These are phyloP conservation scores for Claviceps pazoutovae DNA, from an alignment of 2,329 filamentous ascomycete genomes.

Conservation along the genomic window DNA sequence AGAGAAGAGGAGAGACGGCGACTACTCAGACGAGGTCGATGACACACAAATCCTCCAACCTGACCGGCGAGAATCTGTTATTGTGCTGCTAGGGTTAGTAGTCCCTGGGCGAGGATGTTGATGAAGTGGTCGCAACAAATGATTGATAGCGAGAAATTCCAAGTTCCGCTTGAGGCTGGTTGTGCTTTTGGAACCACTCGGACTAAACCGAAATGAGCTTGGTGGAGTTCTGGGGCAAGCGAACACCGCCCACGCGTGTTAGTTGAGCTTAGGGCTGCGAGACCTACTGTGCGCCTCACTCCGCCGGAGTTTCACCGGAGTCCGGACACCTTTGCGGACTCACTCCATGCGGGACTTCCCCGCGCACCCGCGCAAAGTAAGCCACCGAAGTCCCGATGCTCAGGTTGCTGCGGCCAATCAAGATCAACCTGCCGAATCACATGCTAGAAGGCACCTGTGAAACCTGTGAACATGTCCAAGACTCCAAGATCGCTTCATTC, in stretches of 20 bases:
- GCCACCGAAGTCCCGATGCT: background rate
- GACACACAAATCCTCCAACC: slow-evolving; percentile 24
- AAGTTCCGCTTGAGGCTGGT: slow-evolving; percentile 24
- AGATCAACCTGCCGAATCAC: background rate
- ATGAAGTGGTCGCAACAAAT: slow-evolving; percentile 26
- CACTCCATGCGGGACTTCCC: background rate
- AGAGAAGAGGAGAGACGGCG: slow-evolving; percentile 17
- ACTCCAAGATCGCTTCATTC: too few relatives aligned
- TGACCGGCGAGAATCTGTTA: slow-evolving; percentile 24
- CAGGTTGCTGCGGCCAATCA: background rate
- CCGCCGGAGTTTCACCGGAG: slow-evolving; percentile 18
- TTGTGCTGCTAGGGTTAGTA: slow-evolving; percentile 29
- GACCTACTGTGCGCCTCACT: slow-evolving; percentile 18
- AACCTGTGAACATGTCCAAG: too few relatives aligned
- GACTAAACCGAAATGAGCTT: slow-evolving; percentile 21
- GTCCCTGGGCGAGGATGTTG: slow-evolving; percentile 22
- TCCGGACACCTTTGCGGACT: background rate
- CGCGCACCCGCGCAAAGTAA: too few relatives aligned
- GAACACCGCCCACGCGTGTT: slow-evolving; percentile 19
- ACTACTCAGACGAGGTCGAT: slow-evolving; percentile 21
- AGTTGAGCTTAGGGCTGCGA: slow-evolving; percentile 25
- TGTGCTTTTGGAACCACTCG: slow-evolving; percentile 22
- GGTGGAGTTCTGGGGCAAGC: slow-evolving; percentile 18
- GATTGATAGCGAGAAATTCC: slow-evolving; percentile 26
- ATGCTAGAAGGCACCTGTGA: background rate